These are phyloP conservation scores for Haplographium delicatum DNA, from an alignment of 495 filamentous ascomycete genomes.

Conservation along the genomic window DNA sequence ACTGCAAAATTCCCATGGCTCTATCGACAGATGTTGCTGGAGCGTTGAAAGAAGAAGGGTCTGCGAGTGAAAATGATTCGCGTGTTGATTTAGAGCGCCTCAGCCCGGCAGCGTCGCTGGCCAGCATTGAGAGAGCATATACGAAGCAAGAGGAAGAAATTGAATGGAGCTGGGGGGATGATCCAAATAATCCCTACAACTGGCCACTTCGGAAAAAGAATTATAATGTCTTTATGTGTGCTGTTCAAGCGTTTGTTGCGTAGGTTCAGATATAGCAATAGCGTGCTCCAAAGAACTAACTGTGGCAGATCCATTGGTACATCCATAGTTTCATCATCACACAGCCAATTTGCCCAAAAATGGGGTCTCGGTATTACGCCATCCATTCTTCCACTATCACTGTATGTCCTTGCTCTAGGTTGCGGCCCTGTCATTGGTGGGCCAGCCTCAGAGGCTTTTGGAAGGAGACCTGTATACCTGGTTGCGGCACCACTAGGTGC, in stretches of 20 bases:
- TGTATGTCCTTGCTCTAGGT: slow-evolving; percentile 53
- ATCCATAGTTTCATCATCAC: slow-evolving; percentile 48
- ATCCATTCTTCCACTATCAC: slow-evolving; percentile 47
- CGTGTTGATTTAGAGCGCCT: no score
- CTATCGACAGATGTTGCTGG: no score
- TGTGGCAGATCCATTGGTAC: slow-evolving; percentile 49
- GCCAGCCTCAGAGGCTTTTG: slow-evolving; percentile 52
- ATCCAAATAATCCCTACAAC: slow-evolving; percentile 56
- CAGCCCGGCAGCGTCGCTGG: no score
- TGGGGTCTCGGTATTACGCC: slow-evolving; percentile 46
- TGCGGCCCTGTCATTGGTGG: slow-evolving; percentile 55
- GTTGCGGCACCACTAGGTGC: slow-evolving; percentile 42
- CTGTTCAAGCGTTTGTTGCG: slow-evolving; percentile 40
- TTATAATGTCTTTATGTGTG: slow-evolving; percentile 39
- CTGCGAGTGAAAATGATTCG: no score
- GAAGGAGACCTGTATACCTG: slow-evolving; percentile 50
- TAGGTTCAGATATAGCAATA: slow-evolving; percentile 17
- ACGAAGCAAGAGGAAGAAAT: no score
- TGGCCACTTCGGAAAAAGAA: slow-evolving; percentile 49
- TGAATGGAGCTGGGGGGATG: slow-evolving; percentile 51
- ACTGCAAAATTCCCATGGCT: no score
- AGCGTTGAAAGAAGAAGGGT: no score
- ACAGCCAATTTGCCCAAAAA: slow-evolving; percentile 34
- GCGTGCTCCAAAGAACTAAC: neutral
- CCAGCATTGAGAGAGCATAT: no score